Conservation (phyloP, 768 basidiomycete genomes). For the Coprinopsis marcescibilis region DNA sequence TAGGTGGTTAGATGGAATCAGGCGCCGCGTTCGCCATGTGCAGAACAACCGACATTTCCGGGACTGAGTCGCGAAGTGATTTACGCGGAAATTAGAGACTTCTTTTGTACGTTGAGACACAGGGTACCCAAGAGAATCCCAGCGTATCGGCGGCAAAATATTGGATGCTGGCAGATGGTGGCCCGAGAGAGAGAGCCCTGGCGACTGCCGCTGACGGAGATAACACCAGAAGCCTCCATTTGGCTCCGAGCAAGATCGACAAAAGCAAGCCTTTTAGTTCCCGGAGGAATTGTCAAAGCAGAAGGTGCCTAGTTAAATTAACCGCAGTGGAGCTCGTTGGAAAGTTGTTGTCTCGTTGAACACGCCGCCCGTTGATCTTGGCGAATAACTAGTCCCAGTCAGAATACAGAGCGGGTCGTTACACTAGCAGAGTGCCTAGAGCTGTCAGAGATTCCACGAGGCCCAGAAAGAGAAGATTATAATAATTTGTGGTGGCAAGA, state of each 20-base stretch:
- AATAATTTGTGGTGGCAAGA: no score
- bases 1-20: not conserved
- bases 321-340: no score
- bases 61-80: not conserved
- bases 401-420: no score
- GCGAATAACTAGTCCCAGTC: no score
- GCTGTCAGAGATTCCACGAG: no score
- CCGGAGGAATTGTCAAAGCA: no score
- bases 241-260: conserved; percentile 1
- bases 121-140: not conserved
- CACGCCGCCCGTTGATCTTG: no score
- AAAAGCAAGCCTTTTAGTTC: no score
- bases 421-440: no score
- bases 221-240: not conserved
- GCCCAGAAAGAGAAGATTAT: no score
- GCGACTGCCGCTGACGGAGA: not conserved
- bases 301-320: no score
- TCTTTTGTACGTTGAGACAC: not conserved
- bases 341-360: no score
- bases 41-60: not conserved
- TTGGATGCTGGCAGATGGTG: not conserved
- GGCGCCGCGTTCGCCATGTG: not conserved
- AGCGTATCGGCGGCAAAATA: not conserved
- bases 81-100: conserved; percentile 2
- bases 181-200: not conserved